Evolutionary conservation across 1,284 basidiomycete genomes (phyloP).

Genomic region (Papiliotrema laurentii): DNA sequence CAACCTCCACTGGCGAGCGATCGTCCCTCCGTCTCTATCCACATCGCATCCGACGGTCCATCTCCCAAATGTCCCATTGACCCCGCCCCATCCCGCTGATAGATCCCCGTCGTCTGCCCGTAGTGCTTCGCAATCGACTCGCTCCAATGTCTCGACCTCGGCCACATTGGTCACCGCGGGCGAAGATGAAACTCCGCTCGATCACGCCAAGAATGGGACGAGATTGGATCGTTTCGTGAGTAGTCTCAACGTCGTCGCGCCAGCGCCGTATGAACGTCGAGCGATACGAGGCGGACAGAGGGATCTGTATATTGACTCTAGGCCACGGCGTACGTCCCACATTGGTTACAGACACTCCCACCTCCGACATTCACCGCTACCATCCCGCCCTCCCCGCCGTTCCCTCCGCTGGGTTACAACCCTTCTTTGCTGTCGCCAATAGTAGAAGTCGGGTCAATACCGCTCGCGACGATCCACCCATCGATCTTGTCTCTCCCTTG

Average conservation of each 20-base stretch:
- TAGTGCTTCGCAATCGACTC: no score
- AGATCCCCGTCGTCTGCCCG: no score
- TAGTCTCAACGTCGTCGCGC: background rate
- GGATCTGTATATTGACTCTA: background rate
- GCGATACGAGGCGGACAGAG: background rate
- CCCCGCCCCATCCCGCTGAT: no score
- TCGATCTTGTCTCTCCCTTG: conserved; percentile 13
- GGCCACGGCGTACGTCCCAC: conserved; percentile 16
- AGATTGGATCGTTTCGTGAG: conserved; percentile 6
- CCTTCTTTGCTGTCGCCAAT: conserved; percentile 1
- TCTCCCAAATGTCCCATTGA: no score
- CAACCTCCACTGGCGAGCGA: no score
- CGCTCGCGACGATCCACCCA: background rate
- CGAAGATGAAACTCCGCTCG: no score
- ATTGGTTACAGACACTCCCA: conserved; percentile 18
- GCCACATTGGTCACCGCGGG: no score
- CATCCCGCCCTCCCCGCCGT: conserved; percentile 9
- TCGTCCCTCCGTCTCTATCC: no score
- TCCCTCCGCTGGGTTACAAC: conserved; percentile 14
- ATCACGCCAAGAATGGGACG: no score
- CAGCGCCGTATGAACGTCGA: no score
- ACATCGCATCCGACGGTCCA: no score
- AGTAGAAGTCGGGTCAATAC: background rate
- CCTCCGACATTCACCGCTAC: conserved; percentile 1
- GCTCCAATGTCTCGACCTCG: no score